A percentile compares a stretch with the other conserved stretches of the same genome.
Evolutionary conservation across 176 grass and related monocot species (phyloP).

Genomic region (Tillandsia leiboldiana): DNA sequence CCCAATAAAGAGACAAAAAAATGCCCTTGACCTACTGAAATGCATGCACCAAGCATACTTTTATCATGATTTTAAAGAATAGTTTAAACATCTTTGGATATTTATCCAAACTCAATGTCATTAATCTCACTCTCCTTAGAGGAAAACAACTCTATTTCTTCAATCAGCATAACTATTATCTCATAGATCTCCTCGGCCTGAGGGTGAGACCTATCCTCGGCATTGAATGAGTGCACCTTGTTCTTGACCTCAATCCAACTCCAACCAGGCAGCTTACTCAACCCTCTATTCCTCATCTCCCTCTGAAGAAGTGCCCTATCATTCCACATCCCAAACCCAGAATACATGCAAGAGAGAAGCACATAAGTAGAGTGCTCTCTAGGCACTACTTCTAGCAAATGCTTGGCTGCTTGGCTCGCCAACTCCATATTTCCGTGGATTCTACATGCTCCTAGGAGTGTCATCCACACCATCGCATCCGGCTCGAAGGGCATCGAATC

Average conservation of each 20-base stretch:
- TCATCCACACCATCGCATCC: constrained; percentile 67
- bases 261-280: constrained; percentile 67
- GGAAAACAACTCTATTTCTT: constrained; percentile 11
- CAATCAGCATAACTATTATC: constrained; percentile 30
- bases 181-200: constrained; percentile 36
- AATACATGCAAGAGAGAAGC: constrained; percentile 48
- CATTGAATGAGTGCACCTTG: constrained; percentile 54
- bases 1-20: too few species aligned
- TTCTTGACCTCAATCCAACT: constrained; percentile 66
- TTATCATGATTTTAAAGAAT: too few species aligned
- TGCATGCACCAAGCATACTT: too few species aligned
- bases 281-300: constrained; percentile 46
- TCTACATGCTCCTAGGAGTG: constrained; percentile 58
- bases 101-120: not conserved
- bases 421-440: constrained; percentile 47
- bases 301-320: constrained; percentile 46
- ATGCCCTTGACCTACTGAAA: too few species aligned
- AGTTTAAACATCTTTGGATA: too few species aligned
- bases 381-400: constrained; percentile 34
- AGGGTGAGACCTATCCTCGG: constrained; percentile 44
- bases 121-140: constrained; percentile 5
- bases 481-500: constrained; percentile 59
- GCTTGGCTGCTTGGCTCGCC: constrained; percentile 32
- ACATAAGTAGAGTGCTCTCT: constrained; percentile 55
- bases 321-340: constrained; percentile 57